phyloP scores from a whole-genome alignment of 371 early-diverging fungal species.

The Mortierella sp. region DNA sequence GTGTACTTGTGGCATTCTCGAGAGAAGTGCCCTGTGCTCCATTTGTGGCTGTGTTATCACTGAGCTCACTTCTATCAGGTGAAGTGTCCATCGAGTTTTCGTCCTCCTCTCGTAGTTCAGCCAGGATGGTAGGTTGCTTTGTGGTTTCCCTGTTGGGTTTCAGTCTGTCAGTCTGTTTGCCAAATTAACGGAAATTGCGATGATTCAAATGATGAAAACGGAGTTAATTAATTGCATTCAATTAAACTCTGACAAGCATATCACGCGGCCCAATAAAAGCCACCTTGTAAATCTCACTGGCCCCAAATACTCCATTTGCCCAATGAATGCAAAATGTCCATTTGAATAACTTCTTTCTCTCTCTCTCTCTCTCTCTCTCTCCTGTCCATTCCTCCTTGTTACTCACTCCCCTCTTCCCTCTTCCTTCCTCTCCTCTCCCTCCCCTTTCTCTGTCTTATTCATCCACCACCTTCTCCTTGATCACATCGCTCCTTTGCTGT shows the following conservation, averaged over 20 bases:
- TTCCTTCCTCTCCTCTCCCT: background rate
- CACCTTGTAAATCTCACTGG: no score
- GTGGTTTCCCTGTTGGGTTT: background rate
- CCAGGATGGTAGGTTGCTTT: background rate
- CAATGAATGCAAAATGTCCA: background rate
- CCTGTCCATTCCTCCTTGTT: background rate
- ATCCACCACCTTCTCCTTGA: background rate
- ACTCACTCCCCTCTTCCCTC: background rate
- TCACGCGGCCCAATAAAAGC: no score
- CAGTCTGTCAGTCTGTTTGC: no score
- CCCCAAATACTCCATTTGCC: background rate
- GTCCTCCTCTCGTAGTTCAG: background rate
- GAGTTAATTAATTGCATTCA: no score
- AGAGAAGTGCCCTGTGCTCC: background rate
- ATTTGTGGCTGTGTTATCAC: background rate
- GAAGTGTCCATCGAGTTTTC: slow-evolving; percentile 1
- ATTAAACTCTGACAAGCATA: no score
- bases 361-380: slow-evolving; percentile 13
- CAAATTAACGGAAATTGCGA: no score
- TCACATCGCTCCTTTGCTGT: background rate
- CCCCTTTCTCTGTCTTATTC: background rate
- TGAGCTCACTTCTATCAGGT: background rate
- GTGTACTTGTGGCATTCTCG: background rate
- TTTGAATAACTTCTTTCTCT: slow-evolving; percentile 11
- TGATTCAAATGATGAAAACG: no score